Evolutionary conservation across 2,329 filamentous ascomycete genomes (phyloP).

Genomic region (Microdochium nivale): DNA sequence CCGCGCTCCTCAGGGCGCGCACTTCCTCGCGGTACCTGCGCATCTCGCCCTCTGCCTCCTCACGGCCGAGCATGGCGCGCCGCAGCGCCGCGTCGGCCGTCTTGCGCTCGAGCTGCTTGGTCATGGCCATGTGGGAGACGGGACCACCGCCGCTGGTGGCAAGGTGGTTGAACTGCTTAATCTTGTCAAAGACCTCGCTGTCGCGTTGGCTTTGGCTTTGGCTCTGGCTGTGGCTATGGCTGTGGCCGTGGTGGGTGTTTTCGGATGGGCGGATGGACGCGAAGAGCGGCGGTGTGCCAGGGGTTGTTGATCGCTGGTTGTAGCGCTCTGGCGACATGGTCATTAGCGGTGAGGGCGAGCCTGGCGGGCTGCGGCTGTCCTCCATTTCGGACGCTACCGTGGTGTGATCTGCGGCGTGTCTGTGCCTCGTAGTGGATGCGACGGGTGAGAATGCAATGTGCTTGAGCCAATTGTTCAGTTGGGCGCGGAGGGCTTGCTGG

Average conservation of each 20-base stretch:
- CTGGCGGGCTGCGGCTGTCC: constrained; percentile 10
- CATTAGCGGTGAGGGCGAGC: constrained; percentile 16
- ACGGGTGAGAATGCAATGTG: background rate
- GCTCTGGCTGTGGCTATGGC: constrained; percentile 23
- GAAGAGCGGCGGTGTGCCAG: constrained; percentile 5
- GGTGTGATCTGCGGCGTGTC: background rate
- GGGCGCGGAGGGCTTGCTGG: too few species aligned
- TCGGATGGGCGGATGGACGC: constrained; percentile 11
- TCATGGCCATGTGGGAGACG: constrained; percentile 18
- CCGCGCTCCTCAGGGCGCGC: constrained; percentile 42
- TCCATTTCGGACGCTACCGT: constrained; percentile 9
- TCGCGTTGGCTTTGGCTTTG: constrained; percentile 16
- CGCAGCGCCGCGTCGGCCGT: constrained; percentile 58
- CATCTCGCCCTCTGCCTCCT: constrained; percentile 65
- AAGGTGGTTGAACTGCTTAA: constrained; percentile 22
- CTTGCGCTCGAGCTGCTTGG: constrained; percentile 54
- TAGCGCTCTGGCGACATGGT: constrained; percentile 18
- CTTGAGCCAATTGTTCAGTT: too few species aligned
- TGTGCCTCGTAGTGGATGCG: background rate
- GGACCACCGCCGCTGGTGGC: constrained; percentile 7
- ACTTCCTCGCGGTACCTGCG: constrained; percentile 54
- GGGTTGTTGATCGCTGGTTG: constrained; percentile 11
- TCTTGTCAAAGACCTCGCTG: constrained; percentile 24
- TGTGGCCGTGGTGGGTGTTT: constrained; percentile 22
- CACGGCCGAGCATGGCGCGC: constrained; percentile 57